These are phyloP conservation scores for Akanthomyces lecanii DNA, from an alignment of 2,329 filamentous ascomycete genomes.

Conservation along the genomic window DNA sequence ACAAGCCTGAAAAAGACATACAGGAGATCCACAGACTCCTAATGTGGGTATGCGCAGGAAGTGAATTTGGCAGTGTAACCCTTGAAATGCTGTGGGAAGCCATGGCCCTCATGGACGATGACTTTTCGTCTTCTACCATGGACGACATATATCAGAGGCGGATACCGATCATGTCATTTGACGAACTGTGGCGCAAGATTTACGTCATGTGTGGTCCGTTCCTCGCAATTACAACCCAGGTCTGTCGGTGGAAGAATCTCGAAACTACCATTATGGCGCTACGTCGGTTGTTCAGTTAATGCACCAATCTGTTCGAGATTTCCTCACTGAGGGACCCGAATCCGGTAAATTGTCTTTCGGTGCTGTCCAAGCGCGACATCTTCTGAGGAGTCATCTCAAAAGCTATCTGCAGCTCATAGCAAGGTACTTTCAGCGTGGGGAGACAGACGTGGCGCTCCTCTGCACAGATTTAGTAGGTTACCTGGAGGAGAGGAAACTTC, in stretches of 20 bases:
- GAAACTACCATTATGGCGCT: background rate
- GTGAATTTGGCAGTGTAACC: conserved; percentile 11
- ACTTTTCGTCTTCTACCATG: conserved; percentile 2
- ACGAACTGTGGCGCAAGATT: background rate
- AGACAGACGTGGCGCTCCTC: too few relatives aligned
- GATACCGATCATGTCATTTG: background rate
- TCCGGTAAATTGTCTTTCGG: too few relatives aligned
- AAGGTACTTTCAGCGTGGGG: too few relatives aligned
- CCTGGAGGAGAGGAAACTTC: too few relatives aligned
- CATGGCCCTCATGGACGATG: conserved; percentile 1
- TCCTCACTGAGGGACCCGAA: background rate
- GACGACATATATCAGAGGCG: background rate
- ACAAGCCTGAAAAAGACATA: background rate
- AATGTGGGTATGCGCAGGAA: conserved; percentile 17
- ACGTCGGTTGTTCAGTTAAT: conserved; percentile 14
- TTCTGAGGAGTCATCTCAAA: too few relatives aligned
- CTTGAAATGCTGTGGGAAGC: conserved; percentile 16
- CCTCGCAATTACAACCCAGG: background rate
- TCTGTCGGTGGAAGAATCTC: background rate
- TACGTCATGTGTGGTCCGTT: background rate
- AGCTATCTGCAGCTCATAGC: too few relatives aligned
- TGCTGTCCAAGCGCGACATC: too few relatives aligned
- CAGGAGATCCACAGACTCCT: background rate
- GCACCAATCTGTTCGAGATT: conserved; percentile 17
- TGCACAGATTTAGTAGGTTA: too few relatives aligned